A percentile compares a stretch with the other conserved stretches of the same genome.
Evolutionary conservation across 1,284 basidiomycete genomes (phyloP).

Genomic region (Limonomyces culmigenus): DNA sequence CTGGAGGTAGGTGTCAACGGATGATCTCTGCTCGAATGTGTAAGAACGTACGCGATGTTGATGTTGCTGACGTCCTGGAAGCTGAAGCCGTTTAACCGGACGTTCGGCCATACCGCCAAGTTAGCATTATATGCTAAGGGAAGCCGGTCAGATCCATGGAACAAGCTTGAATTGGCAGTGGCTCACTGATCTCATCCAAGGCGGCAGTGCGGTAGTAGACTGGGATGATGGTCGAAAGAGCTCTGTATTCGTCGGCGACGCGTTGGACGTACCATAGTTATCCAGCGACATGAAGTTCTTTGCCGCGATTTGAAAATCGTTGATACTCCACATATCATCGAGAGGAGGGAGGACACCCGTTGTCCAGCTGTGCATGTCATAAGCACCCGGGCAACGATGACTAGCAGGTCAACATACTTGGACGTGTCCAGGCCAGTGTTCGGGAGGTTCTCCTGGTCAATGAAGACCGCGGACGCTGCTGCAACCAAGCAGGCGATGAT

Average conservation of each 20-base stretch:
- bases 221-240: too few relatives aligned
- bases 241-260: neutral
- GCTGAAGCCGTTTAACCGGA: slow-evolving; percentile 10
- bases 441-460: slow-evolving; percentile 14
- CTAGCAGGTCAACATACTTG: too few relatives aligned
- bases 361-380: slow-evolving; percentile 10
- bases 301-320: slow-evolving; percentile 14
- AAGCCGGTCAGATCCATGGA: neutral
- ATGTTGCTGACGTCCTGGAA: slow-evolving; percentile 12
- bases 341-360: slow-evolving; percentile 11
- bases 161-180: neutral
- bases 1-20: slow-evolving; percentile 3
- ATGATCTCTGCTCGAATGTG: neutral
- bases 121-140: slow-evolving; percentile 12
- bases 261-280: slow-evolving; percentile 9
- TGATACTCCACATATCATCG: slow-evolving; percentile 10
- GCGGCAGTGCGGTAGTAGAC: slow-evolving; percentile 8
- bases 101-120: slow-evolving; percentile 11
- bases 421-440: slow-evolving; percentile 14
- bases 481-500: neutral
- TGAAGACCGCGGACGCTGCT: slow-evolving; percentile 6
- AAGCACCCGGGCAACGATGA: too few relatives aligned
- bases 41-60: slow-evolving; percentile 9
- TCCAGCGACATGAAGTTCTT: slow-evolving; percentile 10
- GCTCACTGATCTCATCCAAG: slow-evolving; percentile 7